Evolutionary conservation across 1,284 basidiomycete genomes (phyloP).

Genomic region (Boletus chippewaensis): DNA sequence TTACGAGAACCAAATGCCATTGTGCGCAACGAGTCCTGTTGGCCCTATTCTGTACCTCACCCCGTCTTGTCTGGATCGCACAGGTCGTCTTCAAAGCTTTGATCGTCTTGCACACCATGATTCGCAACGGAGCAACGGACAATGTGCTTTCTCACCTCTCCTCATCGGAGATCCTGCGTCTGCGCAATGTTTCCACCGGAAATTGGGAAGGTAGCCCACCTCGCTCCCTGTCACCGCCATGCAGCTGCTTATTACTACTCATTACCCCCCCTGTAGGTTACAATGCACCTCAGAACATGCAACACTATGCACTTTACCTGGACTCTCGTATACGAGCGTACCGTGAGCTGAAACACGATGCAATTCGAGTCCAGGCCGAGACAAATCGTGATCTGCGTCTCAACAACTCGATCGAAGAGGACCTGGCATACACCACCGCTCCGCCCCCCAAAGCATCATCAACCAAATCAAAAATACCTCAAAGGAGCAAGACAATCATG

Average conservation of each 20-base stretch:
- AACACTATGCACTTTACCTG: constrained; percentile 85
- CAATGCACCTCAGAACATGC: constrained; percentile 77
- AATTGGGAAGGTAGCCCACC: constrained; percentile 69
- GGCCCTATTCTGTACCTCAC: constrained; percentile 4
- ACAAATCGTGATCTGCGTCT: constrained; percentile 77
- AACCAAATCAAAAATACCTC: constrained; percentile 32
- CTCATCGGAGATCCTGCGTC: constrained; percentile 68
- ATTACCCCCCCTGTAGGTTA: constrained; percentile 51
- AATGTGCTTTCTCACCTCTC: constrained; percentile 82
- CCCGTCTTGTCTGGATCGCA: not conserved
- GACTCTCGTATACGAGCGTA: constrained; percentile 88
- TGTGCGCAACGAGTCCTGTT: constrained; percentile 42
- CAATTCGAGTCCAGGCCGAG: constrained; percentile 85
- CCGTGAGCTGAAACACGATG: constrained; percentile 88
- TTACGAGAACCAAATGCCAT: constrained; percentile 87
- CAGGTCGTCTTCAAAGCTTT: constrained; percentile 96
- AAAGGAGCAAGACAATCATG: constrained; percentile 71
- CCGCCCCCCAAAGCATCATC: constrained; percentile 25
- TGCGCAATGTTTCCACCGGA: constrained; percentile 70
- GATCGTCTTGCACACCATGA: constrained; percentile 92
- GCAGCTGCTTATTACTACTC: constrained; percentile 5
- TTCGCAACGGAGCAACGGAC: constrained; percentile 89
- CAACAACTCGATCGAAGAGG: constrained; percentile 55
- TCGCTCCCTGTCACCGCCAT: not conserved
- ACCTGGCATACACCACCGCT: constrained; percentile 32